These are phyloP conservation scores for Microcyclospora pomicola DNA, from an alignment of 2,329 filamentous ascomycete species.

Conservation along the genomic window DNA sequence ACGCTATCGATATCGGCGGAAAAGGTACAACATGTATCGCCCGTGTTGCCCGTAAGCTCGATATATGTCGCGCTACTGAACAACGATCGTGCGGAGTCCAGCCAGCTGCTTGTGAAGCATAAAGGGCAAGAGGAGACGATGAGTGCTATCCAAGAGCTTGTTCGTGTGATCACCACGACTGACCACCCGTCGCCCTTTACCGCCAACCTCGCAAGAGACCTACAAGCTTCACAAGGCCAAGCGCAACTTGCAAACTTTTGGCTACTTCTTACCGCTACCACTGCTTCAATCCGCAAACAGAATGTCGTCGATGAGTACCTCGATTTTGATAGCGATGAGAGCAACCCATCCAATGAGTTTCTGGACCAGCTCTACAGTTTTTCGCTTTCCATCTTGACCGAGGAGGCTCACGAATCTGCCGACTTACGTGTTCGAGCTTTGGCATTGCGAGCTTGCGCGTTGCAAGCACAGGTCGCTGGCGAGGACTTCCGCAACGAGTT, in stretches of 20 bases:
- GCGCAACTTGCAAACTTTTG: conserved; percentile 60
- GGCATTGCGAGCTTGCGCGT: conserved; percentile 65
- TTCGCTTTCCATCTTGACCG: conserved; percentile 47
- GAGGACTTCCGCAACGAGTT: conserved; percentile 67
- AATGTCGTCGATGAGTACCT: conserved; percentile 56
- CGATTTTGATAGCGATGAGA: conserved; percentile 29
- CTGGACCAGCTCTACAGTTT: conserved; percentile 55
- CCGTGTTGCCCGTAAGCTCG: conserved; percentile 11
- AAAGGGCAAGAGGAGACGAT: conserved; percentile 17
- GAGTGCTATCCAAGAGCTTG: conserved; percentile 15
- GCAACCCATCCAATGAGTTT: conserved; percentile 9
- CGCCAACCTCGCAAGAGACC: conserved; percentile 49
- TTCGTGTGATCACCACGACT: conserved; percentile 21
- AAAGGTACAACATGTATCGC: conserved; percentile 10
- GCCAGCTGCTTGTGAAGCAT: conserved; percentile 14
- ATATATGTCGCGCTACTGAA: conserved; percentile 6
- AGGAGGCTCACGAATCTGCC: conserved; percentile 22
- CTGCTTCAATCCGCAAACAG: conserved; percentile 36
- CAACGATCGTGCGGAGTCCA: conserved; percentile 7
- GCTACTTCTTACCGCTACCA: conserved; percentile 60
- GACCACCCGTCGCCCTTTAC: conserved; percentile 31
- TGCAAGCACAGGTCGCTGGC: conserved; percentile 55
- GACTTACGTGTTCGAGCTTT: conserved; percentile 68
- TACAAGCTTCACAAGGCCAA: conserved; percentile 44
- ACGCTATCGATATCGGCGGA: conserved; percentile 25